A percentile compares a stretch with the other conserved stretches of the same genome.
Evolutionary conservation across 805 yeast genomes (phyloP).

Genomic region (Maudiozyma bulderi): DNA sequence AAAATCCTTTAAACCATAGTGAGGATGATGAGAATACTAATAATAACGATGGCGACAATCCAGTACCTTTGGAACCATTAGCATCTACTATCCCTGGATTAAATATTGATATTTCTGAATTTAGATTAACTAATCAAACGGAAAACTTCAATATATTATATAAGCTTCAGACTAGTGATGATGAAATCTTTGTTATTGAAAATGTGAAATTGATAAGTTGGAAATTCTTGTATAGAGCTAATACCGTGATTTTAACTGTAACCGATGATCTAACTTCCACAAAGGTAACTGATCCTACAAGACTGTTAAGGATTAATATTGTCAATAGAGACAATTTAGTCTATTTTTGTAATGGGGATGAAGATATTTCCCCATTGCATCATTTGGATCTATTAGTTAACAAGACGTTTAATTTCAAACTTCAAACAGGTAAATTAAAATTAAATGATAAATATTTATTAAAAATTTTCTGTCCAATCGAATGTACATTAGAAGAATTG

Average conservation of each 20-base stretch:
- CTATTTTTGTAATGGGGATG: not conserved
- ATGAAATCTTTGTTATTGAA: not conserved
- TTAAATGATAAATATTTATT: conserved; percentile 2
- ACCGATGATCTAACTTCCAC: not conserved
- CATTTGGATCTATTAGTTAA: not conserved
- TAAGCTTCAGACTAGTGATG: not conserved
- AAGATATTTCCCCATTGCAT: not conserved
- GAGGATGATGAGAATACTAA: not conserved
- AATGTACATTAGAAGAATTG: conserved; percentile 16
- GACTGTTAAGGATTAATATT: not conserved
- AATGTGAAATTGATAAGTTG: not conserved
- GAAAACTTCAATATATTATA: not conserved
- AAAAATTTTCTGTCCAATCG: conserved; percentile 16
- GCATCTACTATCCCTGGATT: not conserved
- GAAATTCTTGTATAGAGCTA: not conserved
- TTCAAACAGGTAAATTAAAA: not conserved
- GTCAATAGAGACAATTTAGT: not conserved
- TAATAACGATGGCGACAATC: not conserved
- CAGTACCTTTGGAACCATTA: too few species aligned
- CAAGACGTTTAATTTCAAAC: not conserved
- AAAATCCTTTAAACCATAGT: not conserved
- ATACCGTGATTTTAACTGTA: not conserved
- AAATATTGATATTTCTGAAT: not conserved
- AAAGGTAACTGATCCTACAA: not conserved
- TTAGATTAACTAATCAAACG: not conserved